Base-by-base conservation (phyloP, 192 early-diverging fungal genomes). In the Gigaspora rosea region DNA sequence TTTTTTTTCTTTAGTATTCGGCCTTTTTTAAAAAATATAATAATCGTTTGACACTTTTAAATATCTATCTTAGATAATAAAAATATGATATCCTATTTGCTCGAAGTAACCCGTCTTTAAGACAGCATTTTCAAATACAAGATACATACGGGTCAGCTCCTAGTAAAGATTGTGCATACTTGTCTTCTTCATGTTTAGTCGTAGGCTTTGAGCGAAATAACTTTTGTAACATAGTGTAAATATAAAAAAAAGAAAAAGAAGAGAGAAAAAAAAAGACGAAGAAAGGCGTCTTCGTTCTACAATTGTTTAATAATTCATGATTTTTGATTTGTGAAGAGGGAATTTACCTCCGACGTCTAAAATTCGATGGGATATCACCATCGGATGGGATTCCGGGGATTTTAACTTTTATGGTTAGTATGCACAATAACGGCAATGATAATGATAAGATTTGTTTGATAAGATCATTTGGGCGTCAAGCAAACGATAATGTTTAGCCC, bases 81-180 rank as follows among this genome's bases (percentile, higher is more conserved):
- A 6, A 32, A 9, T 35, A 18, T 6, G 32, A 27, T 20, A 18
- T 47, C 15, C 4, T 57, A 32, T 57, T 47, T 8, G 16, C 8
- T 22, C 10, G 4, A 20, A 57, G 20, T 12, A 18, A n/a, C 9
- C 18, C 8, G 11, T 32, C 6, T 35, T 57, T n/a, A 20, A 35
- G 9, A 57, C 7, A 18, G 27, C 6, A 54, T 47, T 33, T 10
- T 35, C 16, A 32, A 6, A 2, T 12, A 27, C 13, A 20, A 58
- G 49, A 74, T 74, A 74, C 72, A 11, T 74, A 74, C 72, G 72
- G 36, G 46, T 63, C 58, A 61, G 58, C 11, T 49, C 62, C 72
- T 46, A 74, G 32, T 58, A 74, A 58, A 27, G 72, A 41, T 63
- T 48, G 58, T 48, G 72, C 62, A 62, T 74, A 57, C n/a, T 58